These are phyloP conservation scores for Cryptomeria japonica DNA, from an alignment of 75 land plant species.

Conservation along the genomic window DNA sequence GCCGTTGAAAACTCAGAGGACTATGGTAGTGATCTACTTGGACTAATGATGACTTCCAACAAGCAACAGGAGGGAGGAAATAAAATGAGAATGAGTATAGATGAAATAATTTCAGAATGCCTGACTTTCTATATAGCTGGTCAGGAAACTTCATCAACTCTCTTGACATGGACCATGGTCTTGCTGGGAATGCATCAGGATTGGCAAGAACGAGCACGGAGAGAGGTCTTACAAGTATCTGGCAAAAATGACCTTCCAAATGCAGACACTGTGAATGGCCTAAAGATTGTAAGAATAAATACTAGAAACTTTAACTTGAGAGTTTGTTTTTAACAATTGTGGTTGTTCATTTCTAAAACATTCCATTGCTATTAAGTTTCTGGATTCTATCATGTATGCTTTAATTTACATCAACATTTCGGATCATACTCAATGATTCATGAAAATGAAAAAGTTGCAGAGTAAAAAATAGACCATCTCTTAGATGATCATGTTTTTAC, in stretches of 20 bases:
- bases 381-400: too few relatives aligned
- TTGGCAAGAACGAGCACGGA: slow-evolving; percentile 54
- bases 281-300: slow-evolving; percentile 48
- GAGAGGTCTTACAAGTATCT: slow-evolving; percentile 40
- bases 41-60: slow-evolving; percentile 42
- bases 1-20: slow-evolving; percentile 19
- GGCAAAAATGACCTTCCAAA: slow-evolving; percentile 22
- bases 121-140: slow-evolving; percentile 51
- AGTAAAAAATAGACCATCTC: background rate
- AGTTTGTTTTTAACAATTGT: background rate
- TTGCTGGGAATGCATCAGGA: slow-evolving; percentile 34
- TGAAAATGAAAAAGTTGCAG: background rate
- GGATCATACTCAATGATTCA: too few relatives aligned
- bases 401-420: too few relatives aligned
- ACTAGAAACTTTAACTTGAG: background rate
- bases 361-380: background rate
- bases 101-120: slow-evolving; percentile 55
- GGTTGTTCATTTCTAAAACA: background rate
- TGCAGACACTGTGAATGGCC: slow-evolving; percentile 24
- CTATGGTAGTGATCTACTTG: slow-evolving; percentile 36
- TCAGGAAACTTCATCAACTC: slow-evolving; percentile 37
- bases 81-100: slow-evolving; percentile 24
- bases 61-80: slow-evolving; percentile 11
- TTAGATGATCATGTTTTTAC: background rate
- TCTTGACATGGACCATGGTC: slow-evolving; percentile 42